Conservation (phyloP, 2,329 filamentous ascomycete species). For the Pseudogymnoascus sp. region DNA sequence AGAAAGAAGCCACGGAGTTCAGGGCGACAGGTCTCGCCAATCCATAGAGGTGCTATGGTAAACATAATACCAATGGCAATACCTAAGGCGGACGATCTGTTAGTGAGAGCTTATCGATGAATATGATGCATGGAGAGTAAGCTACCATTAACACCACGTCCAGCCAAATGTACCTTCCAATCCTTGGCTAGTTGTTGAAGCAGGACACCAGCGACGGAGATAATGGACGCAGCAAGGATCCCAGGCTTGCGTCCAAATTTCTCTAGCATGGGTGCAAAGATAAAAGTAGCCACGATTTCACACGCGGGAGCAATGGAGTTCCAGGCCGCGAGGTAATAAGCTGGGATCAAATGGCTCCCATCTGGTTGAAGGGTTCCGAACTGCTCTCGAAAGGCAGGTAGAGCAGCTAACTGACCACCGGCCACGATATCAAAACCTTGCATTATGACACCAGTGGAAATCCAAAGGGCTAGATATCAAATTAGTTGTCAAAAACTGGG, state of each 20-base stretch:
- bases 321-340: conserved; percentile 26
- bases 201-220: conserved; percentile 24
- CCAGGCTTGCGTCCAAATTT: conserved; percentile 27
- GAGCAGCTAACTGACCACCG: conserved; percentile 25
- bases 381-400: conserved; percentile 12
- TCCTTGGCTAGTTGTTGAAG: conserved; percentile 25
- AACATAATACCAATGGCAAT: conserved; percentile 31
- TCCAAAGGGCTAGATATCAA: conserved; percentile 20
- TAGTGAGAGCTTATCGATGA: neutral
- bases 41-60: conserved; percentile 31
- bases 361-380: conserved; percentile 21
- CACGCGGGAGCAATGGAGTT: conserved; percentile 24
- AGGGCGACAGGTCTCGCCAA: conserved; percentile 30
- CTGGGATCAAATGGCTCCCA: conserved; percentile 25
- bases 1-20: conserved; percentile 32
- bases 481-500: neutral
- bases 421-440: conserved; percentile 18
- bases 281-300: conserved; percentile 23
- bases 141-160: conserved; percentile 22
- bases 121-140: neutral
- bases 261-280: conserved; percentile 26
- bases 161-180: conserved; percentile 25
- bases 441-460: conserved; percentile 27
- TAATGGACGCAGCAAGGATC: conserved; percentile 21
- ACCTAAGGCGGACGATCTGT: conserved; percentile 8